A percentile compares a stretch with the other conserved stretches of the same genome.
Evolutionary conservation across 257 asterid species (phyloP).

Genomic region (Thymus quinquecostatus): DNA sequence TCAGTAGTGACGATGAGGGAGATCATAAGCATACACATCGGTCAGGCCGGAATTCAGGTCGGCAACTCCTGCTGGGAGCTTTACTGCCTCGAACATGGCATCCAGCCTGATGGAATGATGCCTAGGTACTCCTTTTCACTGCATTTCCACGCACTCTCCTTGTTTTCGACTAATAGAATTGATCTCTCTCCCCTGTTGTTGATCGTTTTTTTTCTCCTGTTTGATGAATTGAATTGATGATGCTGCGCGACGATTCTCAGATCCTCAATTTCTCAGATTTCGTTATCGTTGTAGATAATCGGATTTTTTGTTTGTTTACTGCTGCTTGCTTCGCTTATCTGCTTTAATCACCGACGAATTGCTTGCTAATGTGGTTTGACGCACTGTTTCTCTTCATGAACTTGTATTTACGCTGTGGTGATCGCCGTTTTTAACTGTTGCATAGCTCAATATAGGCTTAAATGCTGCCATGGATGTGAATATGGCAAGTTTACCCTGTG

Average conservation of each 20-base stretch:
- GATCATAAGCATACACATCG: conserved; percentile 48
- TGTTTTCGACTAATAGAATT: background rate
- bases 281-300: background rate
- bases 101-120: conserved; percentile 51
- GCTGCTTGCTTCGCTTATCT: background rate
- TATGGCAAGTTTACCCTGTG: conserved; percentile 6
- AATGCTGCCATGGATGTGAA: background rate
- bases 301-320: background rate
- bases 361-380: no score
- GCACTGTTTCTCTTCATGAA: background rate
- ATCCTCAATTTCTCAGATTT: background rate
- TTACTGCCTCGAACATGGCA: conserved; percentile 47
- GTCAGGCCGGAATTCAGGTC: conserved; percentile 56
- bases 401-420: background rate
- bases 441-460: background rate
- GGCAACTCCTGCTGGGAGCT: conserved; percentile 56
- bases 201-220: no score
- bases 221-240: no score
- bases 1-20: conserved; percentile 35
- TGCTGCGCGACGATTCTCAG: background rate
- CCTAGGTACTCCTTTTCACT: conserved; percentile 36
- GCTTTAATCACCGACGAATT: background rate
- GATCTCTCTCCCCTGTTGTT: background rate
- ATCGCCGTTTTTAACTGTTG: background rate
- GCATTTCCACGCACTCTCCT: background rate